Percentiles rank a stretch among this genome's conserved stretches.
Conservation (phyloP, 2,329 filamentous ascomycete genomes). For the Ophiocordyceps camponoti-rufipedis region DNA sequence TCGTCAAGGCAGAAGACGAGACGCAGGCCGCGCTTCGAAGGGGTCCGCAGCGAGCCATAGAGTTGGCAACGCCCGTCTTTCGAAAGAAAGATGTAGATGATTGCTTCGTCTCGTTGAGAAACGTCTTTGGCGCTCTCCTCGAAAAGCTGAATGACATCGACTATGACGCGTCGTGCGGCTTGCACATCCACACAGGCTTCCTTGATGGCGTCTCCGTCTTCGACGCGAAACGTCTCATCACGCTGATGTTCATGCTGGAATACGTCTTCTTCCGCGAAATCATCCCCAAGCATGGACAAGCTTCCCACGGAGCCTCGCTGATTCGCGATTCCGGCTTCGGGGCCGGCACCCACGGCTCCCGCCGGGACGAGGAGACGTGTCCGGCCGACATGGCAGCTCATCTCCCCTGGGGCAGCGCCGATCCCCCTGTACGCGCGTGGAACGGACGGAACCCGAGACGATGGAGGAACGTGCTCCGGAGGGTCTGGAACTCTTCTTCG, state of each 20-base stretch:
- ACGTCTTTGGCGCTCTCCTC: too few species aligned
- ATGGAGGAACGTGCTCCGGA: neutral
- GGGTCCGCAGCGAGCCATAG: constrained; percentile 4
- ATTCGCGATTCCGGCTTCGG: too few species aligned
- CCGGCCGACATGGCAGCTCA: neutral
- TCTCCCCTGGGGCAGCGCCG: neutral
- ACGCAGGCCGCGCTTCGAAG: neutral
- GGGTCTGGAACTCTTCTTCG: neutral
- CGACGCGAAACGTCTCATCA: constrained; percentile 8
- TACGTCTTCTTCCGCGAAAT: constrained; percentile 3
- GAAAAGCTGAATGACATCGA: neutral
- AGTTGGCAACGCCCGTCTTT: constrained; percentile 7
- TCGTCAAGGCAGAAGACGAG: constrained; percentile 4
- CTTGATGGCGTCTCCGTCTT: constrained; percentile 6
- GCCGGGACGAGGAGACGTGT: neutral
- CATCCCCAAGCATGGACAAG: neutral
- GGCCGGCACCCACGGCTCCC: too few species aligned
- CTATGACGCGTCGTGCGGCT: constrained; percentile 5
- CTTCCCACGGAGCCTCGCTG: too few species aligned
- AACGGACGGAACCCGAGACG: neutral
- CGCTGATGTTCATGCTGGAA: constrained; percentile 7
- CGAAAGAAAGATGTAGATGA: constrained; percentile 3
- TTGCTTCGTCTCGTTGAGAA: constrained; percentile 3
- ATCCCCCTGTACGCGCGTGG: neutral
- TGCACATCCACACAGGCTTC: constrained; percentile 10